These are phyloP conservation scores for Harringtonia lauricola DNA, from an alignment of 2,329 filamentous ascomycete species.

Conservation along the genomic window DNA sequence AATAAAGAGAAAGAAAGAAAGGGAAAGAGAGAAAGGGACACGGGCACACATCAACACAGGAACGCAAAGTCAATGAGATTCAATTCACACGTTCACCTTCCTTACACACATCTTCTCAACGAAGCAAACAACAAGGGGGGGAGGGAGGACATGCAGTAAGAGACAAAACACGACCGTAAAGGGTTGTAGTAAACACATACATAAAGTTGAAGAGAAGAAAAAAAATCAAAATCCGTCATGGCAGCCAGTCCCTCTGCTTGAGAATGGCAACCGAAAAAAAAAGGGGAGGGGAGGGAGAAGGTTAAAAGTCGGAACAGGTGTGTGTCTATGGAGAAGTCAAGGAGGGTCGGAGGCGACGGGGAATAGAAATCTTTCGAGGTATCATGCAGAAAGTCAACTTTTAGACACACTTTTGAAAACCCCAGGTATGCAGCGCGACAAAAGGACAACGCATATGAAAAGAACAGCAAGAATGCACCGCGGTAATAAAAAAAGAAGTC, in stretches of 20 bases:
- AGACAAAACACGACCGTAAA: too few species aligned
- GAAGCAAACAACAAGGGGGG: too few species aligned
- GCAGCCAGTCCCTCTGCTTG: neutral
- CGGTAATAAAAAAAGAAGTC: conserved; percentile 18
- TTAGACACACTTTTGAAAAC: conserved; percentile 33
- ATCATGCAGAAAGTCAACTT: conserved; percentile 37
- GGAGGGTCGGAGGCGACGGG: conserved; percentile 1
- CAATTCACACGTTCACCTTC: too few species aligned
- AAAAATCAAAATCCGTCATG: too few species aligned
- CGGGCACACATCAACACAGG: too few species aligned
- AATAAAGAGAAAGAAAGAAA: neutral
- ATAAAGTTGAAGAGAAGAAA: too few species aligned
- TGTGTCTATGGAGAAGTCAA: neutral
- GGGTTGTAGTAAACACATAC: too few species aligned
- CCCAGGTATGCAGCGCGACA: conserved; percentile 19
- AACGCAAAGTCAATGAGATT: too few species aligned
- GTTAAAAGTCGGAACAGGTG: neutral
- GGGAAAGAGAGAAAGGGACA: neutral
- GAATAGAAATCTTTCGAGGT: conserved; percentile 25
- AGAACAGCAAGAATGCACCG: conserved; percentile 24
- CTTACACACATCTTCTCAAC: too few species aligned
- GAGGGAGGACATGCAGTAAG: too few species aligned
- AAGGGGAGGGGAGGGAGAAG: neutral
- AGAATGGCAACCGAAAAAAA: neutral
- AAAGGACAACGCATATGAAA: neutral